Evolutionary conservation across 1,284 basidiomycete species (phyloP).

Genomic region (Lentinula novae-zelandiae): DNA sequence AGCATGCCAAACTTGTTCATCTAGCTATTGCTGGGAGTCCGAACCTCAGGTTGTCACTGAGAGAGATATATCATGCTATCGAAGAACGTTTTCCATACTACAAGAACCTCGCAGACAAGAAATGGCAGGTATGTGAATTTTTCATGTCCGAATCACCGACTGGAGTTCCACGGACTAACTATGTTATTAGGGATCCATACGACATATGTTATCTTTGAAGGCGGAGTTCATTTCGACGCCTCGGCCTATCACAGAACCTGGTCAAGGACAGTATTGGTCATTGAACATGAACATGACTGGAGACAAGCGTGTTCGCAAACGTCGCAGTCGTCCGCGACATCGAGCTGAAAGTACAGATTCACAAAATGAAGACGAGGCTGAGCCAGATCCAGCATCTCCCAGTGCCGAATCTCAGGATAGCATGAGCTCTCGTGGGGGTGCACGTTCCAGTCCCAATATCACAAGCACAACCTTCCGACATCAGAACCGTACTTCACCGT

Average conservation of each 20-base stretch:
- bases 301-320: slow-evolving; percentile 46
- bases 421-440: not conserved
- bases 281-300: slow-evolving; percentile 57
- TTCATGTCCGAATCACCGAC: slow-evolving; percentile 1
- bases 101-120: slow-evolving; percentile 34
- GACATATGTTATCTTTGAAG: slow-evolving; percentile 86
- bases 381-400: not conserved
- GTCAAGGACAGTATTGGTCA: slow-evolving; percentile 73
- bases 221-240: slow-evolving; percentile 66
- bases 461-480: not conserved
- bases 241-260: slow-evolving; percentile 65
- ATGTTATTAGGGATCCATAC: slow-evolving; percentile 67
- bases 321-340: not conserved
- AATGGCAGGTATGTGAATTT: slow-evolving; percentile 61
- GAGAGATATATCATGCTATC: slow-evolving; percentile 60
- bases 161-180: not conserved
- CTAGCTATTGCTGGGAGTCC: slow-evolving; percentile 70
- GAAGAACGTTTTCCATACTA: slow-evolving; percentile 58
- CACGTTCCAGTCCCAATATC: not conserved
- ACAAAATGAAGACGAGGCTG: not conserved
- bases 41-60: slow-evolving; percentile 52
- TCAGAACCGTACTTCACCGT: not conserved
- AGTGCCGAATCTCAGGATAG: not conserved
- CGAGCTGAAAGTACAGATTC: not conserved
- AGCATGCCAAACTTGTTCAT: slow-evolving; percentile 57